Evolutionary conservation across 1,139 yeast species (phyloP), one percentile per base, ranked within the genome.

Genomic region (Insectozyma bohioensis): DNA sequence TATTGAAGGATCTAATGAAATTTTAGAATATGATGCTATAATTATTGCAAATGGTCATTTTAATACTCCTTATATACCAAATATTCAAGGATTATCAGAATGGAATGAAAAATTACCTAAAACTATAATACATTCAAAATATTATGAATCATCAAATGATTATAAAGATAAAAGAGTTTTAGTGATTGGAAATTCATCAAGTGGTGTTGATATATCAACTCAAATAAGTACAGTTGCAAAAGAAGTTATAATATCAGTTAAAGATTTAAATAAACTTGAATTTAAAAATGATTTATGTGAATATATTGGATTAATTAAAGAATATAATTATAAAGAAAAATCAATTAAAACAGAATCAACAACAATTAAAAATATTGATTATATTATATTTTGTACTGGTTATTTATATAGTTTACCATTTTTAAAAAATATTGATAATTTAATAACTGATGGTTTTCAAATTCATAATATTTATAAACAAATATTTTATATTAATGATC

Each of bases 41-140:
- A 52, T 71, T 20, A 53, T 72, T 12, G 75, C 76, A 10, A 71
- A 66, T 42, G 78, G 78, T 7, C 79, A 73, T 49, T 69, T 64
- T 38, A 68, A 67, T 33, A 45, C 53, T 4, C 76, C 78, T 0
- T 66, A 46, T 36, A 58, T 71, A 19, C 78, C 79, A 1, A 56
- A 59, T 10, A 64, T 67, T 2, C 47, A 50, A 1, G 78, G 78
- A 2, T 47, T 72, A 7, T 37, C 50, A 7, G 54, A 59, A 4
- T 72, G 77, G 77, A 55, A 54, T 35, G 30, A 33, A 14, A 20
- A 31, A 9, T 41, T 37, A n/a, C 68, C 72, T 3, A 36, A 39
- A 0, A 39, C 67, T 1, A 48, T 72, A 4, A 49, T 63, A 5
- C 79, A 73, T 48, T 67, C 78, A 7, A 68, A 67, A 43, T 67